Conservation (phyloP, 768 basidiomycete genomes). For the Russula vinacea region DNA sequence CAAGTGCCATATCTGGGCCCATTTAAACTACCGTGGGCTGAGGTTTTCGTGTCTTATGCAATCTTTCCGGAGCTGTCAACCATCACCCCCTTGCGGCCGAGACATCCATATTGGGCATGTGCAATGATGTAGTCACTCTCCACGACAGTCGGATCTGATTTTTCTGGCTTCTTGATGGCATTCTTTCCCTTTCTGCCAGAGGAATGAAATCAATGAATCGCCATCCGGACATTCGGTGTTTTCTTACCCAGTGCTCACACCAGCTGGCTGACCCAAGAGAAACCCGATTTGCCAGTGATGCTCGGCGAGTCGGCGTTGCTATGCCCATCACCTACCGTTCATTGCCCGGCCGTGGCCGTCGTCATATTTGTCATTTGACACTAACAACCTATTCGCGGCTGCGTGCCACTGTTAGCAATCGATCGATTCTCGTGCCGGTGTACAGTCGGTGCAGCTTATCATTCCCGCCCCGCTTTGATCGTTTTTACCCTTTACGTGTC, state of each 20-base stretch:
- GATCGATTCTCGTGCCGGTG: neutral
- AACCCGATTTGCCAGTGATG: neutral
- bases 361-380: neutral
- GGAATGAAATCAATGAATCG: neutral
- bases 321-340: neutral
- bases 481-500: neutral
- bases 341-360: neutral
- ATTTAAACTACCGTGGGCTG: neutral
- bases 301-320: neutral
- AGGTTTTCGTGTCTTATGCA: neutral
- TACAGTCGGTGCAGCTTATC: constrained; percentile 3
- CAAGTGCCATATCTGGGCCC: neutral
- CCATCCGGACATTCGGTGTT: neutral
- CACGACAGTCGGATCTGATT: neutral
- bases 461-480: neutral
- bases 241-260: neutral
- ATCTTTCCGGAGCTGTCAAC: neutral
- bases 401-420: neutral
- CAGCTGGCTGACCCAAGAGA: neutral
- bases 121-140: neutral
- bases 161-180: neutral
- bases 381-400: neutral
- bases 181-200: neutral
- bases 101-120: too few relatives aligned
- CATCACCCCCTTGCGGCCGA: too few relatives aligned